These are phyloP conservation scores for Hemileia vastatrix DNA, from an alignment of 1,284 basidiomycete species.

Conservation along the genomic window DNA sequence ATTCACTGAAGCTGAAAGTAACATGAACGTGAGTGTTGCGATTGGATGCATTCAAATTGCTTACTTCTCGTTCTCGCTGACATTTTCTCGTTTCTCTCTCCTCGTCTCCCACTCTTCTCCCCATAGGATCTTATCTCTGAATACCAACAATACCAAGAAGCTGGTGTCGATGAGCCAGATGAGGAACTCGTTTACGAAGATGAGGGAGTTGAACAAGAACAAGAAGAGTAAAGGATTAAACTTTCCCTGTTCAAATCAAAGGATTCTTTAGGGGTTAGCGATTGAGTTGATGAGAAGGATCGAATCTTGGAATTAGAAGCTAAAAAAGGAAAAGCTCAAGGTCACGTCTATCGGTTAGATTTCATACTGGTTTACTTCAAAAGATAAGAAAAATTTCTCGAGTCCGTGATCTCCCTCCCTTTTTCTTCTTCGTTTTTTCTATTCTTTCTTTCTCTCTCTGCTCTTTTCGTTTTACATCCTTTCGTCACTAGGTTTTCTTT, in stretches of 20 bases:
- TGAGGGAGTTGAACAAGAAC: slow-evolving; percentile 43
- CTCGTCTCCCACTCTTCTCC: slow-evolving; percentile 1
- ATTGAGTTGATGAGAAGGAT: too few species aligned
- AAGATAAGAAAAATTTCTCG: slow-evolving; percentile 7
- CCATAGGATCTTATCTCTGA: slow-evolving; percentile 30
- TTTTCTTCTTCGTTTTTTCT: slow-evolving; percentile 15
- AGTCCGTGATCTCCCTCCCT: slow-evolving; percentile 4
- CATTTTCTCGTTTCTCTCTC: neutral
- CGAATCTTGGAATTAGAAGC: too few species aligned
- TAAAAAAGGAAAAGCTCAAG: too few species aligned
- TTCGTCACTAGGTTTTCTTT: neutral
- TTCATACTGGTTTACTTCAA: slow-evolving; percentile 4
- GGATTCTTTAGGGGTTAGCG: too few species aligned
- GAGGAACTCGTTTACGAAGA: slow-evolving; percentile 49
- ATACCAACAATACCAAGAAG: slow-evolving; percentile 91
- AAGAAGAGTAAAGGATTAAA: slow-evolving; percentile 33
- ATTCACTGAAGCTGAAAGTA: slow-evolving; percentile 91
- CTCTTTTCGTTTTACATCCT: neutral
- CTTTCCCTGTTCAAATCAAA: too few species aligned
- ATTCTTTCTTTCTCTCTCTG: slow-evolving; percentile 1
- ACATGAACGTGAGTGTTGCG: slow-evolving; percentile 61
- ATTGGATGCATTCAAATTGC: neutral
- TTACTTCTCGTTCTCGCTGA: neutral
- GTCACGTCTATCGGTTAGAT: slow-evolving; percentile 1
- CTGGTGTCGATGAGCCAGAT: slow-evolving; percentile 50